A percentile compares a stretch with the other conserved stretches of the same genome.
Conservation (phyloP, 176 grass and related monocot species). For the Aegilops longissima region DNA sequence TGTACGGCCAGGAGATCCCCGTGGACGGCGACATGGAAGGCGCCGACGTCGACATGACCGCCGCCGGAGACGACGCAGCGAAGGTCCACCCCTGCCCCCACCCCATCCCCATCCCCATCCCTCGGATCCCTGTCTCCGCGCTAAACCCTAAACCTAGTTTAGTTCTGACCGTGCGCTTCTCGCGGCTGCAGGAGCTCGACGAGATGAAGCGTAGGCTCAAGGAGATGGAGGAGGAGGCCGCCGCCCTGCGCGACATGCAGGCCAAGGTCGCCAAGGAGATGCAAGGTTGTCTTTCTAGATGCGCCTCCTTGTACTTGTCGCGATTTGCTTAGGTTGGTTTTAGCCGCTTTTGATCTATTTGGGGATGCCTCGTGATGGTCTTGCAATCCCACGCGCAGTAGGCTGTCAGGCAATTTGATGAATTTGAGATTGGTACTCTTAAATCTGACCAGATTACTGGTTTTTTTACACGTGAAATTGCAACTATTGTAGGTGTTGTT, state of each 20-base stretch:
- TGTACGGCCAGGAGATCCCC: constrained; percentile 74
- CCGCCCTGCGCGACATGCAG: constrained; percentile 76
- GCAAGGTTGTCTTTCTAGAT: constrained; percentile 48
- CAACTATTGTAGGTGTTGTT: background rate
- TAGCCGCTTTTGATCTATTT: background rate
- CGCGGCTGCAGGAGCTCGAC: constrained; percentile 57
- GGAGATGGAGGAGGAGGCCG: constrained; percentile 80
- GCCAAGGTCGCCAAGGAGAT: constrained; percentile 84
- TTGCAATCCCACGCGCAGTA: background rate
- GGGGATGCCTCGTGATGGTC: background rate
- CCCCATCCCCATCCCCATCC: background rate
- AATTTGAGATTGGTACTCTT: background rate
- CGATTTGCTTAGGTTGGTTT: background rate
- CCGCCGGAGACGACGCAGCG: constrained; percentile 38
- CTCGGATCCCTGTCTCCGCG: background rate
- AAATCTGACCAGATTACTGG: background rate
- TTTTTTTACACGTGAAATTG: background rate
- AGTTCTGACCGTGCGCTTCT: background rate
- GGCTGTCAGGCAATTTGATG: background rate
- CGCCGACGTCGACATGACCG: constrained; percentile 61
- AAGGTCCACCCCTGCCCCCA: constrained; percentile 25
- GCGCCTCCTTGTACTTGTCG: background rate
- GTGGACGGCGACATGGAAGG: constrained; percentile 68
- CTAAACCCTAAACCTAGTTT: constrained; percentile 42
- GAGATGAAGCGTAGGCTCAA: constrained; percentile 77